These are phyloP conservation scores for Prunus fruticosa DNA, from an alignment of 306 rosid genomes.

Conservation along the genomic window DNA sequence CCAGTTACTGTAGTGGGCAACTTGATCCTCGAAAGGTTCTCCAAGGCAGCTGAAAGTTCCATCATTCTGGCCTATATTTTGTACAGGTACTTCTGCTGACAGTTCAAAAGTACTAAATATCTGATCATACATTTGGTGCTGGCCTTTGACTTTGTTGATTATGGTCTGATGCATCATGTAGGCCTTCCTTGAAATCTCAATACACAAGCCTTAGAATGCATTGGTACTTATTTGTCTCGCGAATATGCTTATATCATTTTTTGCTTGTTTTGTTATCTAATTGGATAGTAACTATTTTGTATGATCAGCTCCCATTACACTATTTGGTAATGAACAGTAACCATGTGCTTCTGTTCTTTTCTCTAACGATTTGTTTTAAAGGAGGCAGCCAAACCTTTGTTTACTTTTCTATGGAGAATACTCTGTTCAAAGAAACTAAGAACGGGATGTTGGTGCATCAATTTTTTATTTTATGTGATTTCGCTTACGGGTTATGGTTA, in stretches of 20 bases:
- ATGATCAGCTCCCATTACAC: no score
- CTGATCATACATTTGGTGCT: background rate
- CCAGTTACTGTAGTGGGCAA: slow-evolving; percentile 97
- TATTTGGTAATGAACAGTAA: no score
- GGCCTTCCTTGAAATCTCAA: background rate
- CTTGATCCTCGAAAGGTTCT: slow-evolving; percentile 91
- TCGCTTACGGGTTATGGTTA: background rate
- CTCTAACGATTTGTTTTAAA: background rate
- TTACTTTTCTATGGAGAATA: no score
- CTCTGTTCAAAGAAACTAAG: no score
- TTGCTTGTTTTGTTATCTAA: background rate
- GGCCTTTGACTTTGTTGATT: background rate
- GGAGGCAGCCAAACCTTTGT: background rate
- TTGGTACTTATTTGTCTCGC: background rate
- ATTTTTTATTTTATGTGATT: background rate
- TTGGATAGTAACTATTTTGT: no score
- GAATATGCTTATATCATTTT: background rate
- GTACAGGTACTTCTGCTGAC: slow-evolving; percentile 55
- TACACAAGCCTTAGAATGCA: background rate
- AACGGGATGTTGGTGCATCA: background rate
- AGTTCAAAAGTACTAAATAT: slow-evolving; percentile 5
- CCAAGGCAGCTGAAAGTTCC: slow-evolving; percentile 53
- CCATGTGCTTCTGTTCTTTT: background rate
- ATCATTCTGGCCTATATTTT: slow-evolving; percentile 46
- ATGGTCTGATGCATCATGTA: background rate